A percentile compares a stretch with the other conserved stretches of the same genome.
phyloP scores from a whole-genome alignment of 164 flowering plant species.

The Stephania cephalantha region DNA sequence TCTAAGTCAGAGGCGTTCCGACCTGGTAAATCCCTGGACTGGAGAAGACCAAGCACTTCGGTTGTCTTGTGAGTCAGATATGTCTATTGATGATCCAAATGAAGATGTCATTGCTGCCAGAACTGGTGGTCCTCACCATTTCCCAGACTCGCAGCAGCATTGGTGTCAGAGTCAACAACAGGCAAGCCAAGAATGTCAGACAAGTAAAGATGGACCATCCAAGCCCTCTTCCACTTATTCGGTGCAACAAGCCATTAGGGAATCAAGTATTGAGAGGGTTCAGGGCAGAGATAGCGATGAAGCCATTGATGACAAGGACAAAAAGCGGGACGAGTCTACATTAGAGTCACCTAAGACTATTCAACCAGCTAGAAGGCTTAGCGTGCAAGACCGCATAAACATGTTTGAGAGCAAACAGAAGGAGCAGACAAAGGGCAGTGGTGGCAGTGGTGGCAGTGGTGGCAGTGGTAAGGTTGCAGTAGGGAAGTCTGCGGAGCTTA shows the following conservation, averaged over 20 bases:
- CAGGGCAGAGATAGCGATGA: conserved; percentile 24
- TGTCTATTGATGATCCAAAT: conserved; percentile 71
- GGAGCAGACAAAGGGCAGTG: conserved; percentile 45
- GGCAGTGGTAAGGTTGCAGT: conserved; percentile 46
- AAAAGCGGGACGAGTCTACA: conserved; percentile 14
- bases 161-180: conserved; percentile 14
- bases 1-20: conserved; percentile 63
- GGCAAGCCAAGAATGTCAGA: conserved; percentile 14
- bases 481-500: conserved; percentile 51
- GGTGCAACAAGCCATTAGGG: conserved; percentile 19
- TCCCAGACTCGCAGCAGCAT: conserved; percentile 8
- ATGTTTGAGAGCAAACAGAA: conserved; percentile 90
- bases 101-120: conserved; percentile 22
- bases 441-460: conserved; percentile 45
- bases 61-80: conserved; percentile 69
- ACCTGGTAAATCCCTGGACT: conserved; percentile 39
- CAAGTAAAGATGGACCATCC: conserved; percentile 25
- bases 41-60: conserved; percentile 48
- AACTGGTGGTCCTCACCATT: conserved; percentile 23
- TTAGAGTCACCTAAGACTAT: conserved; percentile 23
- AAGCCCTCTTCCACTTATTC: conserved; percentile 21
- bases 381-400: conserved; percentile 91
- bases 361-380: conserved; percentile 67
- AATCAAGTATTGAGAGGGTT: conserved; percentile 29
- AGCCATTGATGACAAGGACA: conserved; percentile 14